Conservation (phyloP, 2,329 filamentous ascomycete genomes). For the Arthrobotrys megalospora region DNA sequence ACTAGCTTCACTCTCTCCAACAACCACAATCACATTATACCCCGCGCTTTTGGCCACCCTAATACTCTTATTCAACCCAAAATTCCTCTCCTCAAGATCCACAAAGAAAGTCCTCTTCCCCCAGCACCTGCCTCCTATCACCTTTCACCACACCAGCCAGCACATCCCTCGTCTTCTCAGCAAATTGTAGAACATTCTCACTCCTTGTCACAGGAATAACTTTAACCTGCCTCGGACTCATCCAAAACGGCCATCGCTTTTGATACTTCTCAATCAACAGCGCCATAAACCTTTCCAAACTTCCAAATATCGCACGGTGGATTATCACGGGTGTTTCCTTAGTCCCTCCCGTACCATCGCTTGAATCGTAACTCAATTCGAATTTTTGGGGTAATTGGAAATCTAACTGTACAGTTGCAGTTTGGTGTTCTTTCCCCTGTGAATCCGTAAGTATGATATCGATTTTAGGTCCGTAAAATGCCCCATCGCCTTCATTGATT, state of each 20-base stretch:
- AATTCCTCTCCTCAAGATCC: conserved; percentile 77
- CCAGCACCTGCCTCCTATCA: conserved; percentile 42
- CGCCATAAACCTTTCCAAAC: conserved; percentile 86
- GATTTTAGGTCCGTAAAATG: conserved; percentile 93
- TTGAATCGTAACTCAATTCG: conserved; percentile 77
- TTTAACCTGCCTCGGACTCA: conserved; percentile 81
- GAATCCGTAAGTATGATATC: conserved; percentile 86
- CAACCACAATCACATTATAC: conserved; percentile 80
- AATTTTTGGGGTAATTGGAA: conserved; percentile 91
- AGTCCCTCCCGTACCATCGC: background rate
- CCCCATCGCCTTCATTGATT: conserved; percentile 84
- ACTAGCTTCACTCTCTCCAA: conserved; percentile 78
- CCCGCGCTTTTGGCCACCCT: conserved; percentile 79
- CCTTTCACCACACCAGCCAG: conserved; percentile 69
- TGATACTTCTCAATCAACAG: conserved; percentile 86
- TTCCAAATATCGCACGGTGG: conserved; percentile 87
- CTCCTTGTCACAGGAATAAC: conserved; percentile 77
- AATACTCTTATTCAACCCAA: conserved; percentile 77
- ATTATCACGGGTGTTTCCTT: conserved; percentile 78
- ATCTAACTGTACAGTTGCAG: conserved; percentile 89
- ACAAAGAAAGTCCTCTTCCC: conserved; percentile 68
- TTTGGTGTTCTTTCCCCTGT: conserved; percentile 88
- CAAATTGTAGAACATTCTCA: conserved; percentile 73
- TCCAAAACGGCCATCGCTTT: conserved; percentile 88
- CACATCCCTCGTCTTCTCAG: conserved; percentile 67